phyloP scores from a whole-genome alignment of 768 basidiomycete genomes.

The Hemileccinum rubropunctum region DNA sequence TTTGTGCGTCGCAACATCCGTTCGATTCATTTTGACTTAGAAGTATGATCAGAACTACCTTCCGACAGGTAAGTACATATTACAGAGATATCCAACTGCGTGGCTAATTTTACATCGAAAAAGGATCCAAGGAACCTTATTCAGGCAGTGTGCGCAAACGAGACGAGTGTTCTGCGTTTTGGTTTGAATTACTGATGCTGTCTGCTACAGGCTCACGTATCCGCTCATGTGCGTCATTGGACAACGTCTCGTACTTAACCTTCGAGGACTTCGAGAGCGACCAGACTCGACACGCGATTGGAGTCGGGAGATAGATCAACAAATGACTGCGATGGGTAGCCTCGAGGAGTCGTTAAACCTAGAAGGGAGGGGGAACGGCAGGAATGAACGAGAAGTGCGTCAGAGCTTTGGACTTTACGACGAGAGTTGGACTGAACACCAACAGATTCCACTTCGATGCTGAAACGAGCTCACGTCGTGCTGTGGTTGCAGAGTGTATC shows the following conservation, averaged over 20 bases:
- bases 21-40: neutral
- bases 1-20: constrained; percentile 7
- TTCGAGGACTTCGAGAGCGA: constrained; percentile 5
- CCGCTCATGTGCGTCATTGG: constrained; percentile 14
- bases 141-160: too few relatives aligned
- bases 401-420: neutral
- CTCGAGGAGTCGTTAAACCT: neutral
- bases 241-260: constrained; percentile 26
- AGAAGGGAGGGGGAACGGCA: neutral
- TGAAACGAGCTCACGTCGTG: too few relatives aligned
- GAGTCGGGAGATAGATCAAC: neutral
- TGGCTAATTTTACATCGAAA: neutral
- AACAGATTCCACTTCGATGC: too few relatives aligned
- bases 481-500: too few relatives aligned
- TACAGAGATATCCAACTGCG: neutral
- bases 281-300: constrained; percentile 9
- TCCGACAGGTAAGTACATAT: constrained; percentile 6
- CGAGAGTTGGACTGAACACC: neutral
- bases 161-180: too few relatives aligned
- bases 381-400: neutral
- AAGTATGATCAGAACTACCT: constrained; percentile 5
- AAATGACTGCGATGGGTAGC: neutral
- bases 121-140: too few relatives aligned
- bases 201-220: constrained; percentile 2
- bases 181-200: too few relatives aligned